These are phyloP conservation scores for Posidonia oceanica DNA, from an alignment of 116 monocot genomes.

Conservation along the genomic window DNA sequence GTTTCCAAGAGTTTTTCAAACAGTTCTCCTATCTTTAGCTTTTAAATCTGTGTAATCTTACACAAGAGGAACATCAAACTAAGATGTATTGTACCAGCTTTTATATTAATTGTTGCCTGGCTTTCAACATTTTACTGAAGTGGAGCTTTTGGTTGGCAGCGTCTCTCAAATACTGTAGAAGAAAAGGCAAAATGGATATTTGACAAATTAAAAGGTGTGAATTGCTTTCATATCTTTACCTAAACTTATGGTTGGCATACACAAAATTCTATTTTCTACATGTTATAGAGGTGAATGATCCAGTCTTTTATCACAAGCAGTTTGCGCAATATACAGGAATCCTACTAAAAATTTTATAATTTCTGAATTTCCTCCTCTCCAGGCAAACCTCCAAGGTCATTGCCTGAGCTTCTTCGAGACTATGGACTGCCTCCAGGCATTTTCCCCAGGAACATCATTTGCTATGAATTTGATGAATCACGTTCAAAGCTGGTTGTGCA, in stretches of 20 bases:
- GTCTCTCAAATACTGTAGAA: constrained; percentile 81
- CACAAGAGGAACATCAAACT: neutral
- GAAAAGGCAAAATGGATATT: constrained; percentile 97
- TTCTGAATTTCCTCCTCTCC: constrained; percentile 1
- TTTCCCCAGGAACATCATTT: constrained; percentile 77
- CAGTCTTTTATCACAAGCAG: neutral
- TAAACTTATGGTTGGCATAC: too few species aligned
- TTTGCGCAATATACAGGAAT: too few species aligned
- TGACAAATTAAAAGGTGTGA: constrained; percentile 87
- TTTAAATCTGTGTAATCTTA: neutral
- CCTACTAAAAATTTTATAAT: neutral
- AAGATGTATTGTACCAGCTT: neutral
- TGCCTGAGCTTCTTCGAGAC: constrained; percentile 77
- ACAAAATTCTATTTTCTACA: neutral
- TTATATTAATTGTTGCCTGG: neutral
- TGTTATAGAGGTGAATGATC: neutral
- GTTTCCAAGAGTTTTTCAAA: too few species aligned
- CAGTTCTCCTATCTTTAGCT: too few species aligned
- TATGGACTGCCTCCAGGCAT: constrained; percentile 70
- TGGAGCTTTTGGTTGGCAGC: constrained; percentile 31
- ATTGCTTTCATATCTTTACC: neutral
- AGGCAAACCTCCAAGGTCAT: constrained; percentile 65
- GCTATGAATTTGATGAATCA: constrained; percentile 74
- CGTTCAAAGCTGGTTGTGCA: constrained; percentile 71
- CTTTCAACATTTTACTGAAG: neutral